phyloP scores from a whole-genome alignment of 495 filamentous ascomycete species.

The Podospora pseudopauciseta region DNA sequence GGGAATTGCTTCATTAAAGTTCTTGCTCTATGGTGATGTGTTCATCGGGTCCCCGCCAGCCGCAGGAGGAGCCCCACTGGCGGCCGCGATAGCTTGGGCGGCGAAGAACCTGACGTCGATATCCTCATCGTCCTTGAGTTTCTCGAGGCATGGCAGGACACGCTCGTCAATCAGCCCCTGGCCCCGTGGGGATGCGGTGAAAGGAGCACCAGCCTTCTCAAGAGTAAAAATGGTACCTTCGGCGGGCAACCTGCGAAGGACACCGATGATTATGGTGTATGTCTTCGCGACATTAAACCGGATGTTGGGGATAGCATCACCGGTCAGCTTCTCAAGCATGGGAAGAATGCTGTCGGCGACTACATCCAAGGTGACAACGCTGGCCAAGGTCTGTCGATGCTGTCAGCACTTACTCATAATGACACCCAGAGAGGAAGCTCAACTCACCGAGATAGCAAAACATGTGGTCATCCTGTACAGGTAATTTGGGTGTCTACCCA shows the following conservation, averaged over 20 bases:
- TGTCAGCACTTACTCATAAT: slow-evolving; percentile 29
- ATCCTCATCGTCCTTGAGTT: slow-evolving; percentile 92
- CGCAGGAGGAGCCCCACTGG: slow-evolving; percentile 24
- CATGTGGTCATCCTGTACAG: slow-evolving; percentile 99
- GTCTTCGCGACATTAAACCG: slow-evolving; percentile 99
- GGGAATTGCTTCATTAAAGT: slow-evolving; percentile 32
- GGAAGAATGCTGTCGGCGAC: slow-evolving; percentile 91
- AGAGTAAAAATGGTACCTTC: slow-evolving; percentile 79
- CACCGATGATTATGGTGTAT: slow-evolving; percentile 81
- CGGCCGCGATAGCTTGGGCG: slow-evolving; percentile 46
- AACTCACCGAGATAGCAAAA: slow-evolving; percentile 91
- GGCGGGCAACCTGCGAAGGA: slow-evolving; percentile 82
- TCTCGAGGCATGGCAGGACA: slow-evolving; percentile 86
- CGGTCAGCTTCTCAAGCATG: slow-evolving; percentile 88
- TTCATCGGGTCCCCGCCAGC: slow-evolving; percentile 55
- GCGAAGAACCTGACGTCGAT: slow-evolving; percentile 98
- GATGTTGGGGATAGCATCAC: slow-evolving; percentile 96
- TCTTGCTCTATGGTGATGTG: slow-evolving; percentile 51
- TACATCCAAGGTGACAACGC: slow-evolving; percentile 85
- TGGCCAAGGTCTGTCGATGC: slow-evolving; percentile 72
- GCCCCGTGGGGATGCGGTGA: slow-evolving; percentile 63
- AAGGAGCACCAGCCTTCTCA: slow-evolving; percentile 68
- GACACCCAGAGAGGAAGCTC: neutral
- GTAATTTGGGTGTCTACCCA: slow-evolving; percentile 97
- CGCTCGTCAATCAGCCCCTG: slow-evolving; percentile 81